Evolutionary conservation across 106 monocot species (phyloP).

Genomic region (Ottelia alismoides): DNA sequence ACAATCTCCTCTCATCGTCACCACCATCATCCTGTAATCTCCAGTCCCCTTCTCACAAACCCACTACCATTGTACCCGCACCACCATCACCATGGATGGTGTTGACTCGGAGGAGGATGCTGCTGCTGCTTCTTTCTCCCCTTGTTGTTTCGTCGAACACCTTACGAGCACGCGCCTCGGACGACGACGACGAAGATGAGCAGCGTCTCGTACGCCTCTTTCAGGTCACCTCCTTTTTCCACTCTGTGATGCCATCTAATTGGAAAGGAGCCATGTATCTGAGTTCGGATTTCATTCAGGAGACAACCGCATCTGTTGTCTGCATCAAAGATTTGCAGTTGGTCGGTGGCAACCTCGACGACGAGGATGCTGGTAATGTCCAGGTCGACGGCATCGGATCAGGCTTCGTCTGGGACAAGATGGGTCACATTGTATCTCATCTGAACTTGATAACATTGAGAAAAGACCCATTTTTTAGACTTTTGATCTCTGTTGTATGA

Average conservation of each 20-base stretch:
- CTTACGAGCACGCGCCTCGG: too few species aligned
- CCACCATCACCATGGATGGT: too few species aligned
- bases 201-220: constrained; percentile 34
- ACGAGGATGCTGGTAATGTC: constrained; percentile 15
- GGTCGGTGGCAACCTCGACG: background rate
- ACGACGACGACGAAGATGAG: constrained; percentile 32
- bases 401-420: constrained; percentile 81
- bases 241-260: background rate
- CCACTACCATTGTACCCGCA: too few species aligned
- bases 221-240: constrained; percentile 8
- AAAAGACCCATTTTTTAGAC: too few species aligned
- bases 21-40: too few species aligned
- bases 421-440: constrained; percentile 68
- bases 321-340: constrained; percentile 64
- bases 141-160: too few species aligned
- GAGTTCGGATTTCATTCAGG: constrained; percentile 17
- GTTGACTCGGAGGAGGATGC: too few species aligned
- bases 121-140: too few species aligned
- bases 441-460: too few species aligned
- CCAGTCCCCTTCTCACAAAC: too few species aligned
- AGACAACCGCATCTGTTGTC: constrained; percentile 61
- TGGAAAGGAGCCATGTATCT: background rate
- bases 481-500: too few species aligned
- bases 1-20: too few species aligned
- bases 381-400: constrained; percentile 72